A percentile compares a stretch with the other conserved stretches of the same genome.
Conservation (phyloP, 2,329 filamentous ascomycete genomes). For the Beauveria asiatica region DNA sequence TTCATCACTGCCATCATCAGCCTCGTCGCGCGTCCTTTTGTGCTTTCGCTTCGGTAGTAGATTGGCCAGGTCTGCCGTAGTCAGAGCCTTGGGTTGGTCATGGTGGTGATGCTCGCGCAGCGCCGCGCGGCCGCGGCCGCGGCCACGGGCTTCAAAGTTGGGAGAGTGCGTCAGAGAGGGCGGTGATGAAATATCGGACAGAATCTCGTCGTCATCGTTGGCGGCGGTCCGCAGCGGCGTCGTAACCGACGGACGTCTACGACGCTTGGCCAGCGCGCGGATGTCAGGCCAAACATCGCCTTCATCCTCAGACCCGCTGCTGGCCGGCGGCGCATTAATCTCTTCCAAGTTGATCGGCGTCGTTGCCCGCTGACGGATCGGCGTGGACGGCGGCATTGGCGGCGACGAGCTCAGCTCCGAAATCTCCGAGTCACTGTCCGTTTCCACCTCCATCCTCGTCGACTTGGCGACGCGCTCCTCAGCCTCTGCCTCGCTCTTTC, state of each 20-base stretch:
- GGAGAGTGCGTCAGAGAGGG: constrained; percentile 60
- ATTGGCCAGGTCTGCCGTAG: constrained; percentile 45
- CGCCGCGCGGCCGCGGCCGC: constrained; percentile 21
- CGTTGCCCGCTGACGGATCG: constrained; percentile 23
- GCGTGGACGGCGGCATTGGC: constrained; percentile 20
- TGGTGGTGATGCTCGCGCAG: constrained; percentile 16
- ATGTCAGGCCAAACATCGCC: constrained; percentile 44
- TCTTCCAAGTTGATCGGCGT: constrained; percentile 41
- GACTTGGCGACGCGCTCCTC: constrained; percentile 6
- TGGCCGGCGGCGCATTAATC: constrained; percentile 46
- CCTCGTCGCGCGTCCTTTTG: constrained; percentile 33
- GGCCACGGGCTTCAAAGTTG: constrained; percentile 34
- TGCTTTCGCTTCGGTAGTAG: constrained; percentile 45
- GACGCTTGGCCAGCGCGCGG: constrained; percentile 39
- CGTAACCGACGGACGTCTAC: constrained; percentile 28
- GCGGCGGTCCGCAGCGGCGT: constrained; percentile 29
- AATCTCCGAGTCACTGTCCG: constrained; percentile 29
- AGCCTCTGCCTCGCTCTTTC: constrained; percentile 40
- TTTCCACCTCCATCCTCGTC: constrained; percentile 5
- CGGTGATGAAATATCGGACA: constrained; percentile 53
- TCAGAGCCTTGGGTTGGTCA: constrained; percentile 33
- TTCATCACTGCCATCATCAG: constrained; percentile 39
- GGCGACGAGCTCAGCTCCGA: constrained; percentile 33
- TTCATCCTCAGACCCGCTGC: constrained; percentile 40
- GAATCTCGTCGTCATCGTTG: constrained; percentile 16